Evolutionary conservation across 805 yeast genomes (phyloP).

Genomic region (Starmerella davenportii): DNA sequence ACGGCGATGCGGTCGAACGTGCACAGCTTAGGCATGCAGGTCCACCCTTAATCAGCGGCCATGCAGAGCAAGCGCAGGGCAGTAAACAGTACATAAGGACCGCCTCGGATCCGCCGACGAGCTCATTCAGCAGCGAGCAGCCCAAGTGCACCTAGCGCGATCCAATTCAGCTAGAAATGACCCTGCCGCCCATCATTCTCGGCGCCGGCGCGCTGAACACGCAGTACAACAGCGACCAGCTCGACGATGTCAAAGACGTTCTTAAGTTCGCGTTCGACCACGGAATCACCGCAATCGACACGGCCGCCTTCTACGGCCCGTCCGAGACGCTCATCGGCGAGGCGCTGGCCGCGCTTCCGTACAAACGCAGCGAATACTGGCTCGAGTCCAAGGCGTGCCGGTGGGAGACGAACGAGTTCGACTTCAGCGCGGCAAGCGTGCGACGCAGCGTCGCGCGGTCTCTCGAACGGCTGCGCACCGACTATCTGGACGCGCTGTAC

Average conservation of each 20-base stretch:
- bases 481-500: conserved; percentile 63
- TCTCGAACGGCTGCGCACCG: conserved; percentile 43
- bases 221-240: conserved; percentile 48
- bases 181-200: conserved; percentile 33
- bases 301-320: conserved; percentile 87
- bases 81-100: too few relatives aligned
- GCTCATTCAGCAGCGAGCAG: too few relatives aligned
- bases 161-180: too few relatives aligned
- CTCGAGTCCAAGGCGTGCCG: conserved; percentile 82
- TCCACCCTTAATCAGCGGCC: too few relatives aligned
- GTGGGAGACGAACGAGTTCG: conserved; percentile 46
- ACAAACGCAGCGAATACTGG: conserved; percentile 42
- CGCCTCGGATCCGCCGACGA: too few relatives aligned
- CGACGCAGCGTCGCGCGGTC: conserved; percentile 49
- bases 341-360: conserved; percentile 31
- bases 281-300: conserved; percentile 68
- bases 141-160: too few relatives aligned
- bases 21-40: too few relatives aligned
- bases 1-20: too few relatives aligned
- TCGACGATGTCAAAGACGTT: conserved; percentile 40
- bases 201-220: conserved; percentile 84
- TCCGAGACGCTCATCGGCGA: conserved; percentile 60
- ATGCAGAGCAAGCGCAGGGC: too few relatives aligned
- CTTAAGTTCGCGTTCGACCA: conserved; percentile 39
- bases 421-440: conserved; percentile 47